Evolutionary conservation across 768 basidiomycete species (phyloP).

Genomic region (Amanita muscaria): DNA sequence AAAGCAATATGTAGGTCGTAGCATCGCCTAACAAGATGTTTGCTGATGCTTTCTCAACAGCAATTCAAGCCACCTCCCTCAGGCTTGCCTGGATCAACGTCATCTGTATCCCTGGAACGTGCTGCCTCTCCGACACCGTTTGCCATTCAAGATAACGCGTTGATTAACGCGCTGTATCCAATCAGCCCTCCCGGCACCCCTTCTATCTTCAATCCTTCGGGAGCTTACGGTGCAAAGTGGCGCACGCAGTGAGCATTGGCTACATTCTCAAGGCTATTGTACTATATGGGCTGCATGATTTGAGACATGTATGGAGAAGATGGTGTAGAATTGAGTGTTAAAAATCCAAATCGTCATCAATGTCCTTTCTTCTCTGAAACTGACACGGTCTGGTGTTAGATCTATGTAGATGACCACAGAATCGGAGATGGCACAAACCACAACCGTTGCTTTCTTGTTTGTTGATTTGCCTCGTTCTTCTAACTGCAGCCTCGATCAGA

Average conservation of each 20-base stretch:
- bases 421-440: conserved; percentile 27
- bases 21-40: no score
- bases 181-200: conserved; percentile 1
- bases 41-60: conserved; percentile 23
- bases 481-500: conserved; percentile 30
- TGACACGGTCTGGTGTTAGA: conserved; percentile 15
- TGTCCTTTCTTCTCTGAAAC: conserved; percentile 60
- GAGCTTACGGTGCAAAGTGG: conserved; percentile 2
- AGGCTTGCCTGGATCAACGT: conserved; percentile 13
- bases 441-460: conserved; percentile 50
- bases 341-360: conserved; percentile 60
- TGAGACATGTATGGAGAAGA: background rate
- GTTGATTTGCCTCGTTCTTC: conserved; percentile 43
- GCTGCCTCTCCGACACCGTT: conserved; percentile 6
- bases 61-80: conserved; percentile 51
- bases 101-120: conserved; percentile 1
- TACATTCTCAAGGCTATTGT: no score
- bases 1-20: conserved; percentile 57
- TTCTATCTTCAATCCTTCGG: background rate
- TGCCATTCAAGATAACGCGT: background rate
- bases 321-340: conserved; percentile 16
- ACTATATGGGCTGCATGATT: no score
- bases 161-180: conserved; percentile 6
- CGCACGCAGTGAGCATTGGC: background rate
- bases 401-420: background rate